Base-by-base conservation (phyloP, 1,139 yeast genomes). In the Kodamaea plutei region DNA sequence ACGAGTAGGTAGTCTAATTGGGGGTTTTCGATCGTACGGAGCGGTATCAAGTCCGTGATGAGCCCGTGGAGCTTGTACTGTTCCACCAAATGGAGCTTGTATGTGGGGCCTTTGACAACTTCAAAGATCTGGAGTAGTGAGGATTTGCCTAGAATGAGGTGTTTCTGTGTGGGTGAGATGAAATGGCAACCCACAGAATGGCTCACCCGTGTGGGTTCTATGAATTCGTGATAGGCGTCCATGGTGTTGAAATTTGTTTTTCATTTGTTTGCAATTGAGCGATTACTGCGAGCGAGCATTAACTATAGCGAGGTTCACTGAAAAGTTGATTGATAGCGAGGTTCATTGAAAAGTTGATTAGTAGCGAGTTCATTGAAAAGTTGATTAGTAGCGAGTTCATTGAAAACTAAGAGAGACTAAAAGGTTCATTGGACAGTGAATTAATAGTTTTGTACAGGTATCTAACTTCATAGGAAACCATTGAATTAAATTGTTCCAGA, bases 141-240 rank as follows among this genome's bases (percentile, higher is more conserved):
- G 8, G 93, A 84, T 42, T 82, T 81, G 6, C 83, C 85, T 8
- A 84, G 74, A 11, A 85, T 58, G 43, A 88, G 61, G 43, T 82
- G 82, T 43, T 66, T 68, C 26, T 55, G 50, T 0, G 54, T 55
- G 2, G 73, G 50, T 2, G 74, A 64, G 2, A 80, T 75, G 49
- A 88, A 80, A 43, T 77, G 61, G 39, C 89, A 79, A 4, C 77
- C 65, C 17, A 80, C 46, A 31, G 84, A 69, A 41, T 75, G 77
- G 9, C 80, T 57, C 22, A 87, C 88, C 43, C 79, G 71, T 2
- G 95, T 69, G 3, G 96, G 95, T 43, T 79, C 84, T 29, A 85
- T 69, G 47, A 88, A 69, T 55, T 84, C 91, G 43, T 81, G 79
- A 56, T 82, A 85, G 11, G 84, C 82, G 49, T 88, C 89, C 97